These are phyloP conservation scores for Chaetomium tenue DNA, from an alignment of 495 filamentous ascomycete species.

Conservation along the genomic window DNA sequence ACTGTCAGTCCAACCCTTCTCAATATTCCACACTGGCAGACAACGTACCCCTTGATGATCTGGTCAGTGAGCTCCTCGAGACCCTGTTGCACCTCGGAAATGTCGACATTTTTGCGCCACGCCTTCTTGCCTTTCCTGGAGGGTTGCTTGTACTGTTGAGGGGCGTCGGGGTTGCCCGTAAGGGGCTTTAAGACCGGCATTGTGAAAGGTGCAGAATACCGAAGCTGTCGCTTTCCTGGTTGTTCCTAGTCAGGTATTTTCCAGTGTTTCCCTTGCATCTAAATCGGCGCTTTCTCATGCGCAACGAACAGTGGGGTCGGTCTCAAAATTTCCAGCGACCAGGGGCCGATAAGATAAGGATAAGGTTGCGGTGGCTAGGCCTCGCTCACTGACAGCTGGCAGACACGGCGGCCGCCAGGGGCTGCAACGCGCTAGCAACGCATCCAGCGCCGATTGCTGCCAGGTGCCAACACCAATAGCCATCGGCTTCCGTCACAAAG, in stretches of 20 bases:
- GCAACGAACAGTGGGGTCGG: slow-evolving; percentile 22
- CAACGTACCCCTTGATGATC: slow-evolving; percentile 77
- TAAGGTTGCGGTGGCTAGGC: not conserved
- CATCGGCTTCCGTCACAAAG: slow-evolving; percentile 15
- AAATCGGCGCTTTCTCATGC: not conserved
- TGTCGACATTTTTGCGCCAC: slow-evolving; percentile 96
- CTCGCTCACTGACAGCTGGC: slow-evolving; percentile 12
- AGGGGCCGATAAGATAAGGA: slow-evolving; percentile 27
- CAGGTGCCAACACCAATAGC: slow-evolving; percentile 10
- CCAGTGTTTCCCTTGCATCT: not conserved
- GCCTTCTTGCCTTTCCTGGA: slow-evolving; percentile 97
- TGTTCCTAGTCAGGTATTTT: not conserved
- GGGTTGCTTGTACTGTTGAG: slow-evolving; percentile 67
- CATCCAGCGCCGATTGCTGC: slow-evolving; percentile 7
- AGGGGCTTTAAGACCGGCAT: slow-evolving; percentile 35
- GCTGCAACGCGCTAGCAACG: slow-evolving; percentile 6
- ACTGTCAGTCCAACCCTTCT: slow-evolving; percentile 27
- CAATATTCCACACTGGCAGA: not conserved
- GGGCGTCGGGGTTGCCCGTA: slow-evolving; percentile 43
- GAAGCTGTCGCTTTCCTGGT: not conserved
- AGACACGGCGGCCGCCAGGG: slow-evolving; percentile 36
- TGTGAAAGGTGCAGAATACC: slow-evolving; percentile 11
- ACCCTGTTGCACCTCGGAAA: slow-evolving; percentile 78
- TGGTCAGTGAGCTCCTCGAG: slow-evolving; percentile 81
- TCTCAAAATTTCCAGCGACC: slow-evolving; percentile 29